Evolutionary conservation across 257 asterid genomes (phyloP), one percentile per base, ranked within the genome.

Genomic region (Solanum habrochaites): DNA sequence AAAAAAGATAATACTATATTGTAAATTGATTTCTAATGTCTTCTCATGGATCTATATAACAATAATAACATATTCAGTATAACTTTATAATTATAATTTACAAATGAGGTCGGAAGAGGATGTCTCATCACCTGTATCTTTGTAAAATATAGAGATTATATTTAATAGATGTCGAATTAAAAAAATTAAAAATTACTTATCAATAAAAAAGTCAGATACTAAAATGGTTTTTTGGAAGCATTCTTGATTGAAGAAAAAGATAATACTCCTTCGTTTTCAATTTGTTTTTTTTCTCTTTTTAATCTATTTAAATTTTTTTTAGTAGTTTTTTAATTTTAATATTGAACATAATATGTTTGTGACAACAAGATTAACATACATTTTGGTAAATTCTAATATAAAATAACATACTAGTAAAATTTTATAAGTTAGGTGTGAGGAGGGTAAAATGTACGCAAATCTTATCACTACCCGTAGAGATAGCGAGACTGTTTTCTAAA

Each of bases 261-360:
- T 69, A 12, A 14, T 66, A 66, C 1, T 60, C 6, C 0, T 9
- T 21, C 0, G 27, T 21, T 60, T 60, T 60, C 67, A 21, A 60
- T 60, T 21, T 60, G 25, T 21, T 21, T 60, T 11, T 23, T 23
- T 21, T 60, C 21, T 8, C 25, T 58, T 60, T 60, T 21, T 21
- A 60, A 0, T 21, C 29, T 23, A 9, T 60, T 21, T 8, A 1
- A n/a, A n/a, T n/a, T n/a, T n/a, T n/a, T n/a, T n/a, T 21, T 60
- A 0, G 4, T 3, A 21, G 0, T 21, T 60, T 11, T 60, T 60
- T 21, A 21, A 21, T 21, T 60, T 21, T 21, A 21, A 60, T 21
- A 21, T 1, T 4, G 14, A 6, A 0, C 14, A 9, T 60, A 0
- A 21, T 0, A 60, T 21, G 2, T 8, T 58, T 1, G 11, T 21